Evolutionary conservation across 2,329 filamentous ascomycete species (phyloP).

Genomic region (Zymoseptoria brevis): DNA sequence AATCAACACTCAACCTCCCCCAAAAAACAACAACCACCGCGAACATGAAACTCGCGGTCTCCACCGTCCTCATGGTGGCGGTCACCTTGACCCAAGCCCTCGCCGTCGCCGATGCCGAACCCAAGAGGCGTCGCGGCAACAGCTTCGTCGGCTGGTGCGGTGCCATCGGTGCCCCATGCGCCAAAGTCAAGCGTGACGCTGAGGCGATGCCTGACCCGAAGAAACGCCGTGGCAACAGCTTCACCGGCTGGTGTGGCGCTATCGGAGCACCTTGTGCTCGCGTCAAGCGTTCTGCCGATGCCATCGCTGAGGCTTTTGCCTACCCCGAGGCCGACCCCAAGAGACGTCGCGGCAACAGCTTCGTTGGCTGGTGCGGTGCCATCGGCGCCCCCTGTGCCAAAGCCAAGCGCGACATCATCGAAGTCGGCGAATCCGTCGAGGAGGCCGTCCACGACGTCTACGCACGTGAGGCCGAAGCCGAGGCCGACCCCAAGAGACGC

Average conservation of each 20-base stretch:
- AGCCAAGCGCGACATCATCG: slow-evolving; percentile 37
- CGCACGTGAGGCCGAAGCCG: slow-evolving; percentile 19
- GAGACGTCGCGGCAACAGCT: background rate
- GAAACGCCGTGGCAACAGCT: slow-evolving; percentile 11
- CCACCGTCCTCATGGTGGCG: slow-evolving; percentile 16
- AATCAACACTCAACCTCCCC: slow-evolving; percentile 3
- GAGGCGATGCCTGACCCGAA: slow-evolving; percentile 11
- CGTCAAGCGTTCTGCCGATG: slow-evolving; percentile 33
- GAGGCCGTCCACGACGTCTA: slow-evolving; percentile 8
- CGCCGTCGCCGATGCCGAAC: slow-evolving; percentile 12
- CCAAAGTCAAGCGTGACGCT: slow-evolving; percentile 24
- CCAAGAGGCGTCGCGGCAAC: background rate
- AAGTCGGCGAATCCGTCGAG: slow-evolving; percentile 24
- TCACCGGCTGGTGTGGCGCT: slow-evolving; percentile 8
- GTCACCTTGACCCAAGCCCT: slow-evolving; percentile 14
- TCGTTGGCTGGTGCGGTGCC: slow-evolving; percentile 30
- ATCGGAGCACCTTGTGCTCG: slow-evolving; percentile 21
- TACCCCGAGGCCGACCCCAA: slow-evolving; percentile 12
- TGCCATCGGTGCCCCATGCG: slow-evolving; percentile 35
- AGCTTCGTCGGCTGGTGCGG: slow-evolving; percentile 26
- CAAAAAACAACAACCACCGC: slow-evolving; percentile 9
- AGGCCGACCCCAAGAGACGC: slow-evolving; percentile 28
- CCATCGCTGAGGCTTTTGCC: slow-evolving; percentile 32
- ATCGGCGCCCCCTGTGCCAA: slow-evolving; percentile 39
- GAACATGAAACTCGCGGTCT: slow-evolving; percentile 21